These are phyloP conservation scores for Castanospermum australe DNA, from an alignment of 306 rosid species.

Conservation along the genomic window DNA sequence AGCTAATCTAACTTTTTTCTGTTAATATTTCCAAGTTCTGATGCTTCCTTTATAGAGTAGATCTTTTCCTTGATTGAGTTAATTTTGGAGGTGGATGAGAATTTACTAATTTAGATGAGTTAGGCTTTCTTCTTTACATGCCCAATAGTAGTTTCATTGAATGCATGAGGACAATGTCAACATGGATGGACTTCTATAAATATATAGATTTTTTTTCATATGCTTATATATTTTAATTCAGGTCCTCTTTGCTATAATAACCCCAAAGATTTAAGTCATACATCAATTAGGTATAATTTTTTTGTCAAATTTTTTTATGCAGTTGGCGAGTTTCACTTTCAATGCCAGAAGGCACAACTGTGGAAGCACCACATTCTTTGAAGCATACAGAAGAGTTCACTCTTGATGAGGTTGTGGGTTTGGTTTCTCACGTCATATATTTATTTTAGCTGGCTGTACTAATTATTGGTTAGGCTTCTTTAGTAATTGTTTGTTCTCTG, in stretches of 20 bases:
- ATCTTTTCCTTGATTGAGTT: background rate
- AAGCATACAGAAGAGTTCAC: conserved; percentile 48
- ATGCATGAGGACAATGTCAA: background rate
- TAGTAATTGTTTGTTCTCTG: background rate
- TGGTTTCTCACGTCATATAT: background rate
- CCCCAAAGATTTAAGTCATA: background rate
- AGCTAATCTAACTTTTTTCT: background rate
- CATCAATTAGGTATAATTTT: background rate
- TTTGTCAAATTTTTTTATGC: conserved; percentile 22
- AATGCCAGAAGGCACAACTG: conserved; percentile 58
- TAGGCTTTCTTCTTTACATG: background rate
- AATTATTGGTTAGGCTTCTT: background rate
- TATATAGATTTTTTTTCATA: background rate
- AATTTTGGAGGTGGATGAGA: background rate
- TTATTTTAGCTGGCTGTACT: background rate
- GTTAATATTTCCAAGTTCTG: background rate
- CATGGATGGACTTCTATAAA: background rate
- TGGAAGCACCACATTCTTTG: conserved; percentile 70
- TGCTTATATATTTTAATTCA: background rate
- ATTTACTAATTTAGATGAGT: background rate
- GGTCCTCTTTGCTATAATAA: background rate
- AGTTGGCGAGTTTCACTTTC: conserved; percentile 76
- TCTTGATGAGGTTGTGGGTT: conserved; percentile 65
- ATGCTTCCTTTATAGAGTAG: background rate
- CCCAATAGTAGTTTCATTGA: background rate